phyloP scores from a whole-genome alignment of 768 basidiomycete species.

The Sistotremastrum niveocremeum region DNA sequence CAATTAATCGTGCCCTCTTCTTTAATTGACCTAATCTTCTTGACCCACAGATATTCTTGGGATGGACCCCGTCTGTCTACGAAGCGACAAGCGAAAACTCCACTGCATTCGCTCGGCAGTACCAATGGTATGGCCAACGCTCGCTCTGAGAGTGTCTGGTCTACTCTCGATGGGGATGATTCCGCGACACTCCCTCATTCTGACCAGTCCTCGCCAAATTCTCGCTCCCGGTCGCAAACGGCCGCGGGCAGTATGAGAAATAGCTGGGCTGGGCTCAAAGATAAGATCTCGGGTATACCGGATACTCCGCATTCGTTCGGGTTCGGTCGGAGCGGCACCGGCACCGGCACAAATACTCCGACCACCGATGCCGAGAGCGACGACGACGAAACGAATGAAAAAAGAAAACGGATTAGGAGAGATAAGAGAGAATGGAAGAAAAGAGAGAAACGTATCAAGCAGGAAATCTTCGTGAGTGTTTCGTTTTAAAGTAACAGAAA shows the following conservation, averaged over 20 bases:
- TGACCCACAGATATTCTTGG: background rate
- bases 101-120: slow-evolving; percentile 17
- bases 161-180: background rate
- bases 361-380: slow-evolving; percentile 13
- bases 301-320: slow-evolving; percentile 16
- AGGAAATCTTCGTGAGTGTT: slow-evolving; percentile 59
- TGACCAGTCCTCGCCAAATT: no score
- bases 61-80: background rate
- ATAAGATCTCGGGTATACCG: slow-evolving; percentile 1
- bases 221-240: background rate
- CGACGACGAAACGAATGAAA: slow-evolving; percentile 21
- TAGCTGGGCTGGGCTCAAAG: slow-evolving; percentile 10
- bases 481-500: background rate
- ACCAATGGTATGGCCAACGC: slow-evolving; percentile 4
- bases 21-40: slow-evolving; percentile 1
- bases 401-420: slow-evolving; percentile 28
- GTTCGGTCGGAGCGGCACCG: slow-evolving; percentile 14
- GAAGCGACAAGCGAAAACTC: background rate
- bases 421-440: slow-evolving; percentile 24
- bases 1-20: background rate
- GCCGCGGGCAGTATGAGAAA: slow-evolving; percentile 4
- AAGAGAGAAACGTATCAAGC: slow-evolving; percentile 49
- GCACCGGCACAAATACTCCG: slow-evolving; percentile 8
- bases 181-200: no score
- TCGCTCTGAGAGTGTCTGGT: background rate